Conservation (phyloP, 345 rosid species). For the Salix purpurea region DNA sequence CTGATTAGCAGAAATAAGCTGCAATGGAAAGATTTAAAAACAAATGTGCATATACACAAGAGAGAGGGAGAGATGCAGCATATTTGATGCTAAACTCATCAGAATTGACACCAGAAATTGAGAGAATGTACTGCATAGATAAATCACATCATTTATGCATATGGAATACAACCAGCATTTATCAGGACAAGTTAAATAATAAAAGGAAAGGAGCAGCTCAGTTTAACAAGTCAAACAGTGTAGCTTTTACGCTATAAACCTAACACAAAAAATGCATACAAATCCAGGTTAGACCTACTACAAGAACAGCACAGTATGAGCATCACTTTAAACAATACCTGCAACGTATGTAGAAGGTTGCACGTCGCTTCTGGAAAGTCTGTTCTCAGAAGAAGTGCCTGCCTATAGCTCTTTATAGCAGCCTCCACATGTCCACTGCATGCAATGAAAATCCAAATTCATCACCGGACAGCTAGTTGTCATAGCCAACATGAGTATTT, state of each 20-base stretch:
- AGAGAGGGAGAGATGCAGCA: neutral
- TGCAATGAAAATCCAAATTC: slow-evolving; percentile 8
- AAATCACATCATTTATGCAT: neutral
- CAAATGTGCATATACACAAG: neutral
- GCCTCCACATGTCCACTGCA: slow-evolving; percentile 88
- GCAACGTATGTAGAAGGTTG: slow-evolving; percentile 90
- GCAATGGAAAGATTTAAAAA: neutral
- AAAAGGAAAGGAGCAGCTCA: neutral
- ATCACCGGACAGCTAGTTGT: neutral
- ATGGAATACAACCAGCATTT: neutral
- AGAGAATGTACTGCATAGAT: neutral
- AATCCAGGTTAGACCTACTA: neutral
- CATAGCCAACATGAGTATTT: neutral
- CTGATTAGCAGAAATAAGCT: neutral
- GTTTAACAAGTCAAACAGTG: neutral
- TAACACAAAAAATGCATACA: neutral
- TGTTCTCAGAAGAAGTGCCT: slow-evolving; percentile 73
- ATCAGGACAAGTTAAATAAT: neutral
- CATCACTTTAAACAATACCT: slow-evolving; percentile 39
- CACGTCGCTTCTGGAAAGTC: slow-evolving; percentile 99
- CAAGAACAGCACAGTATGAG: neutral
- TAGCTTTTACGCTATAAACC: neutral
- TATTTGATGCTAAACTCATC: neutral
- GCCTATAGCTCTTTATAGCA: slow-evolving; percentile 86
- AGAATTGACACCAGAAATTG: neutral